Evolutionary conservation across 2,329 filamentous ascomycete species (phyloP).

Genomic region (Sclerotinia borealis): DNA sequence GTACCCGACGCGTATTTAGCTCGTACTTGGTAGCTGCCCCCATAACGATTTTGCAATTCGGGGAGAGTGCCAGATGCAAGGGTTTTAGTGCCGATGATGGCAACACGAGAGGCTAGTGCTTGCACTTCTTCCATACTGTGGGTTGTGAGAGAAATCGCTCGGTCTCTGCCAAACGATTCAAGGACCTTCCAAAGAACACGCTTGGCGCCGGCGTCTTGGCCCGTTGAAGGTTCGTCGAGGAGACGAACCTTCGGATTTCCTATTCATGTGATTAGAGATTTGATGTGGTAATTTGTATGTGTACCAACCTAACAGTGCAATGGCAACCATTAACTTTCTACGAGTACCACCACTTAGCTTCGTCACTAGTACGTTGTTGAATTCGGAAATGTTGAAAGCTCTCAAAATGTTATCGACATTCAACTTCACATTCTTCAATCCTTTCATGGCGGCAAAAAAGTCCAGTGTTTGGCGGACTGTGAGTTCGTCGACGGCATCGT

Average conservation of each 20-base stretch:
- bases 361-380: conserved; percentile 24
- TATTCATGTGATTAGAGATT: too few species aligned
- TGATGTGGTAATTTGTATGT: too few species aligned
- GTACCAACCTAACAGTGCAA: conserved; percentile 30
- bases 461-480: conserved; percentile 32
- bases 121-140: conserved; percentile 27
- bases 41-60: too few species aligned
- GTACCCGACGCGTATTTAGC: too few species aligned
- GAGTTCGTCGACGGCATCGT: conserved; percentile 33
- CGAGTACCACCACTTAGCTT: conserved; percentile 32
- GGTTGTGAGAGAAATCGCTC: conserved; percentile 34
- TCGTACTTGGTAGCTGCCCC: too few species aligned
- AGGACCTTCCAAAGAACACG: conserved; percentile 34
- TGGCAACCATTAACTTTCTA: conserved; percentile 32
- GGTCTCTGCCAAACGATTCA: conserved; percentile 24
- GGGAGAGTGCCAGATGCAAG: not conserved
- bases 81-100: conserved; percentile 20
- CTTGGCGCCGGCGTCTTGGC: conserved; percentile 33
- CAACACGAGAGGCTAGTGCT: conserved; percentile 35
- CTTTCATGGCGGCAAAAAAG: conserved; percentile 32
- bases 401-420: conserved; percentile 31
- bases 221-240: conserved; percentile 33
- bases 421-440: conserved; percentile 27
- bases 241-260: conserved; percentile 31
- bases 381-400: conserved; percentile 28